Evolutionary conservation across 2,329 filamentous ascomycete genomes (phyloP), one percentile per base, ranked within the genome.

Genomic region (Trichoderma pleuroti): DNA sequence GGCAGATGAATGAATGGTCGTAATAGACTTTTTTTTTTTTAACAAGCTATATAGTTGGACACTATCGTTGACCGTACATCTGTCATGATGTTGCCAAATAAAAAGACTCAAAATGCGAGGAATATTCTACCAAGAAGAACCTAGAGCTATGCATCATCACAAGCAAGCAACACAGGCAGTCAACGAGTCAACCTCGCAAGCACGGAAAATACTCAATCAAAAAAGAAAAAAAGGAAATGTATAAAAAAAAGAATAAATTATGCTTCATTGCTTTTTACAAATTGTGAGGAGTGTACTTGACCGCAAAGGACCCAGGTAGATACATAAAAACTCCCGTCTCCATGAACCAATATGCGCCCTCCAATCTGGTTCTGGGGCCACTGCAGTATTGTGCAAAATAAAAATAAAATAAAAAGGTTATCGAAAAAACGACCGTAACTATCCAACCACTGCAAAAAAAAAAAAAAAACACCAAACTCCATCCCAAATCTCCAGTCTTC

Each of bases 391-490:
- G n/a, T 61, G 69, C 30, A 71, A 32, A 42, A n/a, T n/a, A n/a
- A n/a, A n/a, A n/a, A n/a, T n/a, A 36, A 49, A 24, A 36, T 12
- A 36, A 36, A 36, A 21, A 49, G 12, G 8, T 4, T n/a, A 49
- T 42, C 39, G 39, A 24, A 52, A 52, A 49, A 68, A 68, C 54
- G 65, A 68, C 65, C 32, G 39, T 60, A 39, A 56, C 42, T 68
- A 64, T 68, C 70, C 72, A 72, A 71, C 71, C 39, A 67, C 63
- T 11, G 26, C 21, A 68, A 62, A 24, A 68, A 68, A 68, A 72
- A 63, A 68, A 72, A 74, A 72, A 72, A 72, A 52, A 52, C 74
- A 73, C 76, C 75, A 65, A 72, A 76, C 76, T 75, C 77, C 77
- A 67, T 71, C 72, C 73, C 73, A 64, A 63, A 60, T 70, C 61